Conservation (phyloP, 768 basidiomycete genomes). For the Podaxis carcinomalis region DNA sequence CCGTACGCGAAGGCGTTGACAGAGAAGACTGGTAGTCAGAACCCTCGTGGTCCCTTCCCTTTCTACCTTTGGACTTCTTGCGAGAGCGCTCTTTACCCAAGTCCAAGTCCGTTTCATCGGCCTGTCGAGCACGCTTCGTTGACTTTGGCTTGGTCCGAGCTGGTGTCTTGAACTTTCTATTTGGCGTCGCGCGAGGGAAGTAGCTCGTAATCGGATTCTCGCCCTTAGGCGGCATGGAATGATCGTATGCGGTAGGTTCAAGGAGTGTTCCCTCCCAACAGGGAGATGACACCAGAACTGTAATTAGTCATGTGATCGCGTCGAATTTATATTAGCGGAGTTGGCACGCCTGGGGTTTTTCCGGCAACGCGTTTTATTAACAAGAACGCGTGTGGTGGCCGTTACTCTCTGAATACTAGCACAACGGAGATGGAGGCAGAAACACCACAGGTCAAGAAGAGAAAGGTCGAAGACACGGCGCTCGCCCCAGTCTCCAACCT, state of each 20-base stretch:
- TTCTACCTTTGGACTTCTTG: constrained; percentile 4
- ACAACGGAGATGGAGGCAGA: constrained; percentile 18
- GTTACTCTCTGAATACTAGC: constrained; percentile 6
- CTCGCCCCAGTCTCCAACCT: constrained; percentile 46
- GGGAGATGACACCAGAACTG: background rate
- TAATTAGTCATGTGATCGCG: constrained; percentile 16
- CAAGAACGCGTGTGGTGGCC: constrained; percentile 10
- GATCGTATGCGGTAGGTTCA: background rate
- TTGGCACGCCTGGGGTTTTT: constrained; percentile 30
- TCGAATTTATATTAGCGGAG: constrained; percentile 22
- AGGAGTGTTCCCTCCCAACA: background rate
- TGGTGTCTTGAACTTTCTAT: background rate
- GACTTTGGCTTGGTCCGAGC: background rate
- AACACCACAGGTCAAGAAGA: constrained; percentile 47
- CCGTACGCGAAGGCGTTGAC: background rate
- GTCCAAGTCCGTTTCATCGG: background rate
- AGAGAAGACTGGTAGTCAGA: background rate
- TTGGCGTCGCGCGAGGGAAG: constrained; percentile 11
- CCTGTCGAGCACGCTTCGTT: background rate
- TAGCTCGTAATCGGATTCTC: constrained; percentile 20
- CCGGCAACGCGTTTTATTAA: constrained; percentile 29
- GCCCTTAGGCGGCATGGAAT: constrained; percentile 16
- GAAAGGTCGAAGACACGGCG: constrained; percentile 45
- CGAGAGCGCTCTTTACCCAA: background rate
- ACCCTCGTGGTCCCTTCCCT: background rate